Evolutionary conservation across 2,329 filamentous ascomycete genomes (phyloP), one percentile per base, ranked within the genome.

Genomic region (Eutypella sp.): DNA sequence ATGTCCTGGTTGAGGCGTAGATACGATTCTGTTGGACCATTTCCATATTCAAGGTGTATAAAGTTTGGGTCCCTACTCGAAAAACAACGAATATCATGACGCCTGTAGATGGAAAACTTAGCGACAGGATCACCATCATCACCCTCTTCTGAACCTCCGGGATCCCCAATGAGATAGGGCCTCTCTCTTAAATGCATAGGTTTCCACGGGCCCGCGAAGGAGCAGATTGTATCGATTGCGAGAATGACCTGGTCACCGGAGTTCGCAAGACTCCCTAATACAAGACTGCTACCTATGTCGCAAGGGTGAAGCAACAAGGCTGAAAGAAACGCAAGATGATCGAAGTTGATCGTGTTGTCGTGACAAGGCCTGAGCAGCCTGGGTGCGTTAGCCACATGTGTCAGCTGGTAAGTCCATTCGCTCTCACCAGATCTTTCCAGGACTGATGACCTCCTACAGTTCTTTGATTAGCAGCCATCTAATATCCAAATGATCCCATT

Each of bases 371-470:
- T 39, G n/a, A 39, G 36, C 11, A 39, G 19, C 36, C 36, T 39
- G 36, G 7, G 19, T n/a, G 8, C 16, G 36, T 39, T 39, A 39
- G 36, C 11, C 9, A 23, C 18, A 13, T 20, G 13, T 23, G n/a
- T 39, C 23, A 5, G 20, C 36, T 8, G 20, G 23, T 22, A 7
- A 7, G 9, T 11, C 5, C 15, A 15, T 19, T 20, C 9, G 5
- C 16, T 39, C 36, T 39, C 23, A 39, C 36, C 36, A 39, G 19
- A 39, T 39, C 36, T 39, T 39, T n/a, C 36, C 36, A 13, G 36
- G 36, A 24, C 36, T 39, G 19, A 39, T 39, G 19, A 39, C 36
- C 18, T 39, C 36, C 36, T 39, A n/a, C 11, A 34, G 31, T 39
- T 15, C 11, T 15, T n/a, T 1, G 10, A n/a, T 39, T n/a, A 39